phyloP scores from a whole-genome alignment of 495 filamentous ascomycete genomes.

The Choiromyces venosus region DNA sequence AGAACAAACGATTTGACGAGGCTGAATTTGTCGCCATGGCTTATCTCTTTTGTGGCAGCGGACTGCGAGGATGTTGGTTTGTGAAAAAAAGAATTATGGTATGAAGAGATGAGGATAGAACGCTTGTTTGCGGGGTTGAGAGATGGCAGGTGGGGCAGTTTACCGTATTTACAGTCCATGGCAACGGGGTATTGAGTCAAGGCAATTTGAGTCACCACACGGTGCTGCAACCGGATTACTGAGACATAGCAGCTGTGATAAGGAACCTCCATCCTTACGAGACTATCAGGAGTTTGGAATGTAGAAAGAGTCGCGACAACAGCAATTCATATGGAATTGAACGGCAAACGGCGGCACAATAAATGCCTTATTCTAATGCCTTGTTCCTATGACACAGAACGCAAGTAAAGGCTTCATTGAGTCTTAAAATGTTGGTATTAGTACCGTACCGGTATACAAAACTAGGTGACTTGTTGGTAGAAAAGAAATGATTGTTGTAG shows the following conservation, averaged over 20 bases:
- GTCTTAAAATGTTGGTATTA: too few species aligned
- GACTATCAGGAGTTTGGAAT: background rate
- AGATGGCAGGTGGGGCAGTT: background rate
- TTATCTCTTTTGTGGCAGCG: background rate
- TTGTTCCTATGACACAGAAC: background rate
- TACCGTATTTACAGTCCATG: background rate
- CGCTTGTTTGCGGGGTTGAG: background rate
- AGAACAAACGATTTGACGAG: constrained; percentile 30
- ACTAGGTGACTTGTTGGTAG: background rate
- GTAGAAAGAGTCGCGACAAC: background rate
- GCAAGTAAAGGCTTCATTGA: background rate
- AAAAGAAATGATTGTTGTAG: background rate
- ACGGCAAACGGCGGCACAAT: background rate
- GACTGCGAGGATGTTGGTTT: background rate
- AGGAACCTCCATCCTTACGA: background rate
- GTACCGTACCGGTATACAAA: too few species aligned
- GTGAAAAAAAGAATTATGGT: background rate
- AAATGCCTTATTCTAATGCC: background rate
- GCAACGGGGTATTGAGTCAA: background rate
- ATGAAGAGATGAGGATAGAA: background rate
- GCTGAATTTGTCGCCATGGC: constrained; percentile 34
- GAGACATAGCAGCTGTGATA: background rate
- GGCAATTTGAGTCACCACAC: background rate
- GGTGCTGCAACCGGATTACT: background rate
- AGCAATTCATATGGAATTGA: background rate